These are phyloP conservation scores for Aechmea fasciata DNA, from an alignment of 176 grass and related monocot genomes.

Conservation along the genomic window DNA sequence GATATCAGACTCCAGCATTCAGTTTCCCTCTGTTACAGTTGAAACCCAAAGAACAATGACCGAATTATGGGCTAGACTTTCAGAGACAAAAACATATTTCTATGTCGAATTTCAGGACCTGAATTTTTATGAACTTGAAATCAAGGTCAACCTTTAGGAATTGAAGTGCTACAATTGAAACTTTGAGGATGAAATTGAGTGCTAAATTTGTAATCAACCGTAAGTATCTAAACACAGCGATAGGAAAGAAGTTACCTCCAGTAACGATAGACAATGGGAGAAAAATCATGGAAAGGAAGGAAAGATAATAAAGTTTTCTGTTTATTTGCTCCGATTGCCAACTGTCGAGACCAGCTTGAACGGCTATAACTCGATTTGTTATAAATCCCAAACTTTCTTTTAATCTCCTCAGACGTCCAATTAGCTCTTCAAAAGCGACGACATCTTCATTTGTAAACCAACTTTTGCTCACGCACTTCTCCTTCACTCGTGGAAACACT, in stretches of 20 bases:
- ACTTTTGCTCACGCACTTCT: slow-evolving; percentile 62
- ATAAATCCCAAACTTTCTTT: slow-evolving; percentile 91
- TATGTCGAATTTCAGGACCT: too few species aligned
- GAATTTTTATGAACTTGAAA: too few species aligned
- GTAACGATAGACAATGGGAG: slow-evolving; percentile 90
- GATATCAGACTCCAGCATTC: too few species aligned
- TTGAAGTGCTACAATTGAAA: too few species aligned
- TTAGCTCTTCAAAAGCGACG: slow-evolving; percentile 62
- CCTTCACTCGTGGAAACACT: slow-evolving; percentile 84
- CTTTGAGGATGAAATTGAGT: too few species aligned
- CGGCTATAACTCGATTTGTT: slow-evolving; percentile 62
- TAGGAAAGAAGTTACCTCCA: slow-evolving; percentile 39
- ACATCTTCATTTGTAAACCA: slow-evolving; percentile 68
- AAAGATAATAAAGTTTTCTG: slow-evolving; percentile 84
- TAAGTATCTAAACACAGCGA: too few species aligned
- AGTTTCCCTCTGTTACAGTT: too few species aligned
- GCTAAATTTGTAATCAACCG: too few species aligned
- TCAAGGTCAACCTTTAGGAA: too few species aligned
- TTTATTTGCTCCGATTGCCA: slow-evolving; percentile 97
- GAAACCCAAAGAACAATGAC: too few species aligned
- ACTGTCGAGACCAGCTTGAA: slow-evolving; percentile 89
- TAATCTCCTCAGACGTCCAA: slow-evolving; percentile 70
- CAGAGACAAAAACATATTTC: too few species aligned
- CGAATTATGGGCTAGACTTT: too few species aligned
- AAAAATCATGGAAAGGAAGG: slow-evolving; percentile 84